These are phyloP conservation scores for Madurella fahalii DNA, from an alignment of 2,329 filamentous ascomycete genomes.

Conservation along the genomic window DNA sequence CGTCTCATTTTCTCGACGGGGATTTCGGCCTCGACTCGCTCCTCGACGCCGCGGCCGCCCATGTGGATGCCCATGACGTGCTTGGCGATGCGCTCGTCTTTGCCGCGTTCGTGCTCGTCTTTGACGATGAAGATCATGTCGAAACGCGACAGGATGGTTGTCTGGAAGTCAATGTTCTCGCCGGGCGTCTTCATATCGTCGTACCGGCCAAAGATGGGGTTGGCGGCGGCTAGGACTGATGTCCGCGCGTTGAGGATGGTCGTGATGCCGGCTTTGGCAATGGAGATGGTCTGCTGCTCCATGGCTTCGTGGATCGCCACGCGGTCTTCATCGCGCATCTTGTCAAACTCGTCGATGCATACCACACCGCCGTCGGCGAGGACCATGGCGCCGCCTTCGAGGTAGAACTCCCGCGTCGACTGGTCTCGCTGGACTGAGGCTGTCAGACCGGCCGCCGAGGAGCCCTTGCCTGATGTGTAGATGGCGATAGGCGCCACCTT, in stretches of 20 bases:
- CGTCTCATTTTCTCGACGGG: constrained; percentile 95
- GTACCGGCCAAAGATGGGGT: constrained; percentile 96
- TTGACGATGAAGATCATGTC: constrained; percentile 99
- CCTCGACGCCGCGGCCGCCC: constrained; percentile 78
- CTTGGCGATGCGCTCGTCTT: constrained; percentile 89
- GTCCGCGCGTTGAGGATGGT: constrained; percentile 96
- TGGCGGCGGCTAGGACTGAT: constrained; percentile 90
- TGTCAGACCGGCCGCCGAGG: constrained; percentile 93
- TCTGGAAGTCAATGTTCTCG: constrained; percentile 99
- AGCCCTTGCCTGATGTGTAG: constrained; percentile 97
- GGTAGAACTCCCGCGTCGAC: constrained; percentile 90
- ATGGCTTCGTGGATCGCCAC: constrained; percentile 99
- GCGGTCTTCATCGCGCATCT: constrained; percentile 97
- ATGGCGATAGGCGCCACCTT: constrained; percentile 95
- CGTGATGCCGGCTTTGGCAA: constrained; percentile 96
- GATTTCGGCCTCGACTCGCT: constrained; percentile 81
- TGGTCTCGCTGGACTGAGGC: constrained; percentile 94
- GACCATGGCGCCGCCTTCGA: constrained; percentile 98
- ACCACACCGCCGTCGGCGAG: constrained; percentile 94
- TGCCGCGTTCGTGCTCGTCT: constrained; percentile 84
- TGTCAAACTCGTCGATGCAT: constrained; percentile 99
- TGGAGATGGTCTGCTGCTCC: constrained; percentile 99
- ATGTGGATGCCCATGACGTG: constrained; percentile 98
- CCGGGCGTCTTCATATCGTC: constrained; percentile 97
- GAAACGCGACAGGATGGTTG: constrained; percentile 94